Conservation (phyloP, 2,329 filamentous ascomycete genomes). For the Talaromyces funiculosus region DNA sequence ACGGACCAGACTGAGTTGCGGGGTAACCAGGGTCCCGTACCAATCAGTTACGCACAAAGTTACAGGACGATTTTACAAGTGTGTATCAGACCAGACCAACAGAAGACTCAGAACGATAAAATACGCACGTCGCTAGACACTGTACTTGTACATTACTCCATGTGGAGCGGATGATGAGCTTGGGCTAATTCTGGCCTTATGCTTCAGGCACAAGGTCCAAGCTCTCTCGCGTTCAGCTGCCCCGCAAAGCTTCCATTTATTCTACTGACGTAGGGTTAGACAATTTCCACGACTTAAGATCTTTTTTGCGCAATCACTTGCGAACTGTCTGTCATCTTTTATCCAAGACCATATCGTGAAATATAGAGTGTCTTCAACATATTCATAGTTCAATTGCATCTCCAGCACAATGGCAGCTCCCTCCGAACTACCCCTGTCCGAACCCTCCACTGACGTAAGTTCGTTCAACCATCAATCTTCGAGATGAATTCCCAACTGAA, state of each 20-base stretch:
- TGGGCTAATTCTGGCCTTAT: no score
- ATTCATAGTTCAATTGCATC: no score
- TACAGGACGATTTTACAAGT: neutral
- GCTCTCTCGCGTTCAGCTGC: slow-evolving; percentile 12
- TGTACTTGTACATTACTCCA: no score
- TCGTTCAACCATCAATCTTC: neutral
- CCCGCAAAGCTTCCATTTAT: neutral
- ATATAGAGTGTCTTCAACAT: no score
- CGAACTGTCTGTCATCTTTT: no score
- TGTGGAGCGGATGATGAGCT: no score
- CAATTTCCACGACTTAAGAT: neutral
- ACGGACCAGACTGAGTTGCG: neutral
- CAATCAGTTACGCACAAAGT: neutral
- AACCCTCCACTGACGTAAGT: slow-evolving; percentile 10
- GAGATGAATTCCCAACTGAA: neutral
- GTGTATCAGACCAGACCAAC: neutral
- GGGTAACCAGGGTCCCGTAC: neutral
- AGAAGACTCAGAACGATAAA: neutral
- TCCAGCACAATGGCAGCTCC: slow-evolving; percentile 5
- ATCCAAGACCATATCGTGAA: neutral
- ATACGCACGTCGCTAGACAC: no score
- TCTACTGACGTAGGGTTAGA: neutral
- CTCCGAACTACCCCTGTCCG: neutral
- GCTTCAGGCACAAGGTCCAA: neutral
- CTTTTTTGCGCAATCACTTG: neutral